Conservation (phyloP, 805 yeast species). For the Sugiyamaella valdiviana region DNA sequence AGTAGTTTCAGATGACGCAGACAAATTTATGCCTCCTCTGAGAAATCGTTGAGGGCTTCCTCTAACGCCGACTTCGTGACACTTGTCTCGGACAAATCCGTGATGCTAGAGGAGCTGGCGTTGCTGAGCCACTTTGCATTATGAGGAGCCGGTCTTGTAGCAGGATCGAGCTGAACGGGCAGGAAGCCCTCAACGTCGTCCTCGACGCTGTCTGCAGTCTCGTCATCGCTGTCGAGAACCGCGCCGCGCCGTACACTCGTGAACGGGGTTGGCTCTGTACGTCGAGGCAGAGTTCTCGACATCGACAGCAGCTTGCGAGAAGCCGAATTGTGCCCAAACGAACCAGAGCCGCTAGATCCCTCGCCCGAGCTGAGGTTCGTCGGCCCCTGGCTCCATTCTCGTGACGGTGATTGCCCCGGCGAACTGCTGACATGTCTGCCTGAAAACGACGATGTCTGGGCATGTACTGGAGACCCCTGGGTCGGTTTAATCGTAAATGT, state of each 20-base stretch:
- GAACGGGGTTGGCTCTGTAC: background rate
- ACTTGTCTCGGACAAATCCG: conserved; percentile 23
- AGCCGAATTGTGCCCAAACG: background rate
- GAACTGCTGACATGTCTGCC: background rate
- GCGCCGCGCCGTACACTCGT: no score
- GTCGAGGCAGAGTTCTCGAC: background rate
- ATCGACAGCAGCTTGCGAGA: background rate
- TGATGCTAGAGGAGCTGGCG: conserved; percentile 8
- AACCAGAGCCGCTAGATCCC: background rate
- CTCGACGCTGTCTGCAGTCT: conserved; percentile 6
- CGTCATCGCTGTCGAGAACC: background rate
- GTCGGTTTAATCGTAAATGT: background rate
- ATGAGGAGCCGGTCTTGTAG: background rate
- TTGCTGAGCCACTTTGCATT: background rate
- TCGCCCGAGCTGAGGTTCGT: background rate
- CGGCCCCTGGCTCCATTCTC: background rate
- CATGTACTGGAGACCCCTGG: background rate
- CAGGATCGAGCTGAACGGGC: conserved; percentile 4
- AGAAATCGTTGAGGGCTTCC: conserved; percentile 28
- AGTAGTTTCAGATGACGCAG: background rate
- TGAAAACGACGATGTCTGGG: background rate
- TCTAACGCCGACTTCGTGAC: conserved; percentile 32
- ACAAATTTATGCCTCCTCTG: conserved; percentile 1
- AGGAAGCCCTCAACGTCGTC: conserved; percentile 13
- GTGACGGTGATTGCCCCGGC: background rate